A percentile compares a stretch with the other conserved stretches of the same genome.
phyloP scores from a whole-genome alignment of 306 rosid species.

The Parietaria judaica region DNA sequence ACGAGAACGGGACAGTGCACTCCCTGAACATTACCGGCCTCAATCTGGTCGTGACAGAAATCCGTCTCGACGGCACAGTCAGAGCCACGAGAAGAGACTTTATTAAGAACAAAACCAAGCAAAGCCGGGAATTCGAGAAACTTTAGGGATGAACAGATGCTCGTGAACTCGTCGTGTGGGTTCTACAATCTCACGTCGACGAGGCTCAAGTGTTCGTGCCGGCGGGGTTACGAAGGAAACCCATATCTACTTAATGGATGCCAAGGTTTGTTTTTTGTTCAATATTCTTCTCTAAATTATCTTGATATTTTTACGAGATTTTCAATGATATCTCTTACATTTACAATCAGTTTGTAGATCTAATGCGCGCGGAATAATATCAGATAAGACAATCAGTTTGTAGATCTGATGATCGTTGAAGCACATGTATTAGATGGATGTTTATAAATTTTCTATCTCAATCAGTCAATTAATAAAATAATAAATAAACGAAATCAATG shows the following conservation, averaged over 20 bases:
- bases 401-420: no score
- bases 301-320: no score
- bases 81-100: not conserved
- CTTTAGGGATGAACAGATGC: not conserved
- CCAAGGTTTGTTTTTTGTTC: constrained; percentile 6
- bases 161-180: not conserved
- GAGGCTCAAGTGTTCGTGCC: constrained; percentile 2
- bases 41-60: not conserved
- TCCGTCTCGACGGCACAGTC: not conserved
- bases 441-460: no score
- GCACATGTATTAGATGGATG: no score
- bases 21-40: no score
- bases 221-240: constrained; percentile 3
- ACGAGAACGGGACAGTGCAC: not conserved
- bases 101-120: not conserved
- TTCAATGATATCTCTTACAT: no score
- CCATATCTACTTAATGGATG: constrained; percentile 18
- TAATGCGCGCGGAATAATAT: no score
- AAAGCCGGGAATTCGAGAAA: not conserved
- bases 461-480: no score
- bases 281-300: no score
- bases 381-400: no score
- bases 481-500: no score
- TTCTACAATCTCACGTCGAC: not conserved
- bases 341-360: no score